These are phyloP conservation scores for Daldinia sp. DNA, from an alignment of 2,329 filamentous ascomycete genomes.

Conservation along the genomic window DNA sequence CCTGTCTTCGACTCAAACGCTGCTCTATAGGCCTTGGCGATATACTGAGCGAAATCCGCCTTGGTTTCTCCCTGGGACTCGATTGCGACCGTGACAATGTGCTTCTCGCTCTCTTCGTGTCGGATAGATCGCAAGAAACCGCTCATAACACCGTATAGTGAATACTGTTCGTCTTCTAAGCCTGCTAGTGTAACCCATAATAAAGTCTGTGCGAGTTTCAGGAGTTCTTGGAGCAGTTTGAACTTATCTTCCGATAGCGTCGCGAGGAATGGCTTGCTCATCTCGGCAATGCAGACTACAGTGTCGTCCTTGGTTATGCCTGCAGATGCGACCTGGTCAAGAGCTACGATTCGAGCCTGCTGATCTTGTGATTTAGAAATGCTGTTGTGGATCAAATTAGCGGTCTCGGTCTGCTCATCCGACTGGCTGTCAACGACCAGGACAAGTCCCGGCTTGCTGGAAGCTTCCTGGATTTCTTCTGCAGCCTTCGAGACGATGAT, in stretches of 20 bases:
- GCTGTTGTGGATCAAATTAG: conserved; percentile 20
- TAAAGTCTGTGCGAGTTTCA: conserved; percentile 33
- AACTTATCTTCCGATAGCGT: conserved; percentile 38
- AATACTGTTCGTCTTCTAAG: conserved; percentile 28
- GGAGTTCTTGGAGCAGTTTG: conserved; percentile 33
- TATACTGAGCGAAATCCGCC: conserved; percentile 16
- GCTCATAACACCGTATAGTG: conserved; percentile 32
- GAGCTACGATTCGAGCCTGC: conserved; percentile 14
- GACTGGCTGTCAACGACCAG: conserved; percentile 35
- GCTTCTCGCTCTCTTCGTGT: conserved; percentile 41
- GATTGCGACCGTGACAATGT: conserved; percentile 33
- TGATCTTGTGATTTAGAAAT: conserved; percentile 12
- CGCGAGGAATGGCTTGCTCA: conserved; percentile 39
- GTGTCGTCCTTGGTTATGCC: conserved; percentile 27
- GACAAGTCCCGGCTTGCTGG: conserved; percentile 16
- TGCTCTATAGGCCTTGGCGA: conserved; percentile 31
- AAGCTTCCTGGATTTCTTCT: neutral
- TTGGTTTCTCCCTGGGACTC: conserved; percentile 26
- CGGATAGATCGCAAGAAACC: conserved; percentile 44
- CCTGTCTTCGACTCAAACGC: conserved; percentile 16
- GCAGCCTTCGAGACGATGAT: conserved; percentile 40
- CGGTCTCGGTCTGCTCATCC: conserved; percentile 27
- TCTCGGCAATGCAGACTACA: conserved; percentile 39
- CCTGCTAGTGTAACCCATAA: conserved; percentile 42
- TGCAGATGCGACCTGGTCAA: conserved; percentile 15